These are phyloP conservation scores for Avena eriantha DNA, from an alignment of 176 grass and related monocot species.

Conservation along the genomic window DNA sequence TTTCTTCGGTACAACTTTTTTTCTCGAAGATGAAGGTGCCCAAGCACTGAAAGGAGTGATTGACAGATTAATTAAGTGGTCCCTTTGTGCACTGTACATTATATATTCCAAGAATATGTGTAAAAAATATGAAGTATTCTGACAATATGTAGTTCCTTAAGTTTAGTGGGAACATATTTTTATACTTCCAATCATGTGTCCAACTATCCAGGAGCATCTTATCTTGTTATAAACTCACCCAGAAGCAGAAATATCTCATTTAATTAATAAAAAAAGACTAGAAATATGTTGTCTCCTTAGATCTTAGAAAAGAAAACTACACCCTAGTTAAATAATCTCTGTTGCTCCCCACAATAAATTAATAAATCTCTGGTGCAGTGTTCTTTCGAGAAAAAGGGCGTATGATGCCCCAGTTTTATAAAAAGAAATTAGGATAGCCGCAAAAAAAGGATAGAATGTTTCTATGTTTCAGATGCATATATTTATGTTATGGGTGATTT, in stretches of 20 bases:
- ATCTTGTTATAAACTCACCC: constrained; percentile 13
- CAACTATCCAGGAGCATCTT: constrained; percentile 22
- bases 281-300: constrained; percentile 29
- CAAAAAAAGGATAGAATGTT: neutral
- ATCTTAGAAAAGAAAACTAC: constrained; percentile 15
- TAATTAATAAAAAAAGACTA: neutral
- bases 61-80: constrained; percentile 37
- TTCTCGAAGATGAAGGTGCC: constrained; percentile 15
- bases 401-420: neutral
- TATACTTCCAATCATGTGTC: constrained; percentile 39
- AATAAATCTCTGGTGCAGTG: neutral
- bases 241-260: constrained; percentile 31
- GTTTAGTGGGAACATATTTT: constrained; percentile 32
- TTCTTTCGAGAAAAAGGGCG: neutral
- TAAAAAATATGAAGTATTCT: constrained; percentile 30
- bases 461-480: constrained; percentile 11
- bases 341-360: neutral
- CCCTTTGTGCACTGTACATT: constrained; percentile 25
- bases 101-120: constrained; percentile 13
- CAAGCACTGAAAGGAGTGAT: constrained; percentile 9
- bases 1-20: constrained; percentile 27
- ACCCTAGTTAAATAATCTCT: neutral
- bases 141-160: neutral
- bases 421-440: neutral
- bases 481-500: constrained; percentile 20